Evolutionary conservation across 2,329 filamentous ascomycete species (phyloP).

Genomic region (Aureobasidium uvarum): DNA sequence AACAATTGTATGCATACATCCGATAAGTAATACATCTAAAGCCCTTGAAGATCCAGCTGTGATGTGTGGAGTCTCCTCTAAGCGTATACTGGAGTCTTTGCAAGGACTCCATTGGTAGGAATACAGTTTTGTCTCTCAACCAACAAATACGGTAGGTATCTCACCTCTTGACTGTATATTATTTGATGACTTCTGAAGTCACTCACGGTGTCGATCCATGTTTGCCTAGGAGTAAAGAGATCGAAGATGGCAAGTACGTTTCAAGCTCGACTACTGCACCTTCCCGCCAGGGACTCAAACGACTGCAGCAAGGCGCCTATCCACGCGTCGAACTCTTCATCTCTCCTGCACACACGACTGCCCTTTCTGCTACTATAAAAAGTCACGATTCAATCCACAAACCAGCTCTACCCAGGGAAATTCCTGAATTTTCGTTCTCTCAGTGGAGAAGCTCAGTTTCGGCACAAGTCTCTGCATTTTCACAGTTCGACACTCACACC

Average conservation of each 20-base stretch:
- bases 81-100: not conserved
- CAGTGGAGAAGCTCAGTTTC: not conserved
- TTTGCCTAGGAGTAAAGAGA: not conserved
- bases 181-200: not conserved
- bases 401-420: not conserved
- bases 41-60: too few species aligned
- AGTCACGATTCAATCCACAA: not conserved
- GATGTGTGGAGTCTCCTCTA: too few species aligned
- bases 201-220: not conserved
- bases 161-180: not conserved
- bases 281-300: constrained; percentile 15
- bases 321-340: not conserved
- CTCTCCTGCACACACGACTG: not conserved
- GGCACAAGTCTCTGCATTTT: not conserved
- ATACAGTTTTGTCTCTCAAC: not conserved
- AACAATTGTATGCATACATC: not conserved
- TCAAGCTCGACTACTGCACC: not conserved
- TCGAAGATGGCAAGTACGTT: not conserved
- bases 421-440: not conserved
- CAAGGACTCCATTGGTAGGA: not conserved
- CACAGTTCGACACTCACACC: not conserved
- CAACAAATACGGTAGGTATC: not conserved
- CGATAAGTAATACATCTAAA: too few species aligned
- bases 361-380: not conserved
- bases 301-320: constrained; percentile 7